A percentile compares a stretch with the other conserved stretches of the same genome.
phyloP scores from a whole-genome alignment of 306 rosid species.

The Trifolium dubium region DNA sequence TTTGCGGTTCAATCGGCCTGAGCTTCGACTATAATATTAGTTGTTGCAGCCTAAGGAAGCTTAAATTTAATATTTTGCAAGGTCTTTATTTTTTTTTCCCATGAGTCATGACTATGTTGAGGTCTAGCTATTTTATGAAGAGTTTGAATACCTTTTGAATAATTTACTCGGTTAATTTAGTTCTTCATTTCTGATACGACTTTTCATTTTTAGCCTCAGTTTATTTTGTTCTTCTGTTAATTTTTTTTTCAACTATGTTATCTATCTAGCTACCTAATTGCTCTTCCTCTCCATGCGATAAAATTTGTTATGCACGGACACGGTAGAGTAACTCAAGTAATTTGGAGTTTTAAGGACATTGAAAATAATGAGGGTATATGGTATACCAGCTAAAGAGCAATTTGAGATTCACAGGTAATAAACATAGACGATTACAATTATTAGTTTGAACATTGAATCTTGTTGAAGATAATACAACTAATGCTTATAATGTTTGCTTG shows the following conservation, averaged over 20 bases:
- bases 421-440: not conserved
- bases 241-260: not conserved
- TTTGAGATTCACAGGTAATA: not conserved
- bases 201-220: constrained; percentile 1
- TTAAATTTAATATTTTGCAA: constrained; percentile 30
- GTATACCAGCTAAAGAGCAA: not conserved
- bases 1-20: constrained; percentile 13
- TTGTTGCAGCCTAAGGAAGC: constrained; percentile 39
- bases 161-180: constrained; percentile 17
- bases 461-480: not conserved
- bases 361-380: not conserved
- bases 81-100: constrained; percentile 22
- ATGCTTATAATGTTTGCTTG: constrained; percentile 26
- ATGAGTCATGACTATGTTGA: constrained; percentile 35
- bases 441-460: not conserved
- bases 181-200: constrained; percentile 11
- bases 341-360: not conserved
- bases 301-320: too few species aligned
- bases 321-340: too few species aligned
- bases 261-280: not conserved
- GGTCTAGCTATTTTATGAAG: constrained; percentile 35
- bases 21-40: constrained; percentile 11
- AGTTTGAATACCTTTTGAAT: constrained; percentile 32
- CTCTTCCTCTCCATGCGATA: not conserved
- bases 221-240: not conserved